phyloP scores from a whole-genome alignment of 1,284 basidiomycete genomes.

The Hemileia vastatrix region DNA sequence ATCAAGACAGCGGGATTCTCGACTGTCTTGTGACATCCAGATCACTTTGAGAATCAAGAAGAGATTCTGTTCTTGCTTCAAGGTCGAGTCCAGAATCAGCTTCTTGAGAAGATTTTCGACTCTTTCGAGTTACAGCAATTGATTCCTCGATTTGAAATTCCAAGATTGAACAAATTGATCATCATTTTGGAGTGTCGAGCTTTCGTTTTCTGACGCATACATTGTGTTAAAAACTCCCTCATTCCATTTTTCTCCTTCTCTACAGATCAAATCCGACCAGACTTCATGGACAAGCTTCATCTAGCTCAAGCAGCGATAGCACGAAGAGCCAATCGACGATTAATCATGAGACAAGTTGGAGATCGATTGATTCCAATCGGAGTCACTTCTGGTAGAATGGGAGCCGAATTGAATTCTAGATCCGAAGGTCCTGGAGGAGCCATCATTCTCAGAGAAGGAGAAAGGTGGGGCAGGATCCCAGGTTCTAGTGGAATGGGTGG shows the following conservation, averaged over 20 bases:
- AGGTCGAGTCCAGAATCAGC: constrained; percentile 18
- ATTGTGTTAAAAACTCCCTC: background rate
- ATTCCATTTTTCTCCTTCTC: background rate
- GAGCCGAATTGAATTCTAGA: constrained; percentile 32
- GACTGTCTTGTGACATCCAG: too few species aligned
- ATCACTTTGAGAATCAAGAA: too few species aligned
- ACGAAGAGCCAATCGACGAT: constrained; percentile 84
- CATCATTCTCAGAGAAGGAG: constrained; percentile 38
- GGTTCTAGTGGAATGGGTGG: background rate
- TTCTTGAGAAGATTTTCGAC: too few species aligned
- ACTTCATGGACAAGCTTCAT: constrained; percentile 86
- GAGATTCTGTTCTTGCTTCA: background rate
- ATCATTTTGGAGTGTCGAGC: too few species aligned
- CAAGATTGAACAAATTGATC: constrained; percentile 6
- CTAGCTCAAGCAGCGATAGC: constrained; percentile 75
- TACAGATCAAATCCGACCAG: constrained; percentile 84
- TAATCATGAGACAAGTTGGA: constrained; percentile 96
- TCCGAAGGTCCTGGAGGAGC: constrained; percentile 38
- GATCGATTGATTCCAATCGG: constrained; percentile 93
- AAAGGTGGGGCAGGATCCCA: constrained; percentile 24
- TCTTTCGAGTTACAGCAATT: too few species aligned
- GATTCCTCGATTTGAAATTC: too few species aligned
- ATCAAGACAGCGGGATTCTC: too few species aligned
- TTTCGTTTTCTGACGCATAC: too few species aligned
- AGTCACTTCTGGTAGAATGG: constrained; percentile 58